Conservation (phyloP, 2,329 filamentous ascomycete genomes). For the Sarocladiaceae sp. region DNA sequence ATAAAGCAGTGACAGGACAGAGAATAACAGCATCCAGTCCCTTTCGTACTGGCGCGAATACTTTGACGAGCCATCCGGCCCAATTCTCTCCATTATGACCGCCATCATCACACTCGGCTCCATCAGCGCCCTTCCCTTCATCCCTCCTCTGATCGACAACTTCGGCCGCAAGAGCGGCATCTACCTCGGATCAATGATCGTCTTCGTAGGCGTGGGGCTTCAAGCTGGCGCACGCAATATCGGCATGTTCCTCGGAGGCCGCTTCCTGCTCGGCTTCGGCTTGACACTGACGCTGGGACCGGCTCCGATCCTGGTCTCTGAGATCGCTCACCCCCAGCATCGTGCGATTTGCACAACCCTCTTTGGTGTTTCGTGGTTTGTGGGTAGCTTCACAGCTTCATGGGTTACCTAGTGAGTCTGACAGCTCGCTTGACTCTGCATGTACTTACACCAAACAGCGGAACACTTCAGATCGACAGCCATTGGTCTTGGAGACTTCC, state of each 20-base stretch:
- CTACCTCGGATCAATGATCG: neutral
- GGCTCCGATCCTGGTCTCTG: slow-evolving; percentile 44
- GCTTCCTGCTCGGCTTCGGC: slow-evolving; percentile 47
- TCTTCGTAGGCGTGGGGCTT: slow-evolving; percentile 14
- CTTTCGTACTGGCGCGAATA: slow-evolving; percentile 25
- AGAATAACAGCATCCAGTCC: slow-evolving; percentile 30
- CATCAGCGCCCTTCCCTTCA: slow-evolving; percentile 21
- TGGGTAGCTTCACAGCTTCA: slow-evolving; percentile 35
- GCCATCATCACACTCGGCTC: slow-evolving; percentile 23
- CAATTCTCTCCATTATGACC: slow-evolving; percentile 20
- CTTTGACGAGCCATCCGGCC: slow-evolving; percentile 22
- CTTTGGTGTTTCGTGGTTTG: slow-evolving; percentile 41
- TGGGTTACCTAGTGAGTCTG: slow-evolving; percentile 36
- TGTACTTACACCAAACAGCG: neutral
- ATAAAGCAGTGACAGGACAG: no score
- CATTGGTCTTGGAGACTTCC: slow-evolving; percentile 27
- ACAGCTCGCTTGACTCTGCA: slow-evolving; percentile 1
- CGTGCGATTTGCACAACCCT: slow-evolving; percentile 27
- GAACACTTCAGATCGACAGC: neutral
- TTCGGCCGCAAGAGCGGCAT: slow-evolving; percentile 16
- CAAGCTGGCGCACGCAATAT: slow-evolving; percentile 17
- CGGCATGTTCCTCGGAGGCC: slow-evolving; percentile 46
- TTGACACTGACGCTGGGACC: slow-evolving; percentile 45
- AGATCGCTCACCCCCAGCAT: slow-evolving; percentile 47
- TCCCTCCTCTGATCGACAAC: slow-evolving; percentile 20